A percentile compares a stretch with the other conserved stretches of the same genome.
Evolutionary conservation across 495 filamentous ascomycete genomes (phyloP).

Genomic region (Apiosordaria backusii): DNA sequence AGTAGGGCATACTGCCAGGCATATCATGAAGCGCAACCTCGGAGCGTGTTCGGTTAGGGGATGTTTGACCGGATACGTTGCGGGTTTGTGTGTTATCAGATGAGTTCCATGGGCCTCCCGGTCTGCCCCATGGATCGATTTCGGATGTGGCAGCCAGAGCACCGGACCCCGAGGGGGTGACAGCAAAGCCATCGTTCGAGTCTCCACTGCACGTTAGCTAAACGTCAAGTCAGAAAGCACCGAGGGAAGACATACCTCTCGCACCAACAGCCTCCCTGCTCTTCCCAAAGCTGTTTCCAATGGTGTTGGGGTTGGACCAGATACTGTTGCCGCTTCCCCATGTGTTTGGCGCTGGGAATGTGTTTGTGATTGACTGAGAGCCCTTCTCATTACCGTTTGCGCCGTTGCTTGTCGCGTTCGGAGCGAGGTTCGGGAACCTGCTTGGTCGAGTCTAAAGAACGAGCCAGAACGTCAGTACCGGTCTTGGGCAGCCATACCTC

Average conservation of each 20-base stretch:
- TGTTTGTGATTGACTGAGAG: conserved; percentile 37
- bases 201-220: conserved; percentile 31
- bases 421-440: not conserved
- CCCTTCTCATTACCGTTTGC: conserved; percentile 38
- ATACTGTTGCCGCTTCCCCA: conserved; percentile 58
- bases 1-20: conserved; percentile 41
- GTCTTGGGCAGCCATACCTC: not conserved
- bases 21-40: conserved; percentile 38
- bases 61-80: conserved; percentile 28
- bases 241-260: conserved; percentile 39
- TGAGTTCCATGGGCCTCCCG: conserved; percentile 54
- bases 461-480: not conserved
- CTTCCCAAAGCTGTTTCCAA: conserved; percentile 45
- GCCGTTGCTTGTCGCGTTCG: not conserved
- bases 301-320: conserved; percentile 51
- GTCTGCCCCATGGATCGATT: conserved; percentile 50
- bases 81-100: conserved; percentile 39
- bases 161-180: conserved; percentile 53
- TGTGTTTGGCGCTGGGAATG: conserved; percentile 45
- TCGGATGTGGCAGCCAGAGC: conserved; percentile 64
- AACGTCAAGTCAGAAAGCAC: not conserved
- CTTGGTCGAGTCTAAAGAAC: conserved; percentile 9
- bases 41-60: conserved; percentile 30
- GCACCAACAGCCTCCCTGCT: conserved; percentile 40
- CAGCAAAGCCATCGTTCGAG: conserved; percentile 36